Evolutionary conservation across 331 rosid genomes (phyloP).

Genomic region (Rosa hybrid): DNA sequence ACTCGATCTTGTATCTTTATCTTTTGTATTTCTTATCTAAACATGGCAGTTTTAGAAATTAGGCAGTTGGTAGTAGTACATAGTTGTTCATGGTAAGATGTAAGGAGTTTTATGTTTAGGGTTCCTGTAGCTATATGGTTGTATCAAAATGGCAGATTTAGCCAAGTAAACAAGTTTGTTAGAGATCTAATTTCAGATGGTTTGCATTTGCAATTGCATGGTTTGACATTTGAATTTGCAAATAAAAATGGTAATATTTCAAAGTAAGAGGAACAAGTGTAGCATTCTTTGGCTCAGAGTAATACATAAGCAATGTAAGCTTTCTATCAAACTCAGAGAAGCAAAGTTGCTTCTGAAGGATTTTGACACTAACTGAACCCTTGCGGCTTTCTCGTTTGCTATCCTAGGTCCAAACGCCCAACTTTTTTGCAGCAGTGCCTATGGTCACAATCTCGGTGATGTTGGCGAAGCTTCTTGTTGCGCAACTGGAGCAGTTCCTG

Average conservation of each 20-base stretch:
- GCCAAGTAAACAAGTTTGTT: neutral
- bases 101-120: neutral
- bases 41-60: neutral
- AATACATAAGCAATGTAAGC: no score
- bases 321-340: no score
- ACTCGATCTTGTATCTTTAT: neutral
- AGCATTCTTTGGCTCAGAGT: no score
- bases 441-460: no score
- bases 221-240: neutral
- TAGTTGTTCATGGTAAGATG: neutral
- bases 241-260: neutral
- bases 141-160: neutral
- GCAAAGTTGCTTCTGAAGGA: no score
- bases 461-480: no score
- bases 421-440: no score
- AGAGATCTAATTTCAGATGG: neutral
- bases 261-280: neutral
- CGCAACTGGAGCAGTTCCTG: no score
- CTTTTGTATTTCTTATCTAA: neutral
- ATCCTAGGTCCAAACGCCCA: no score
- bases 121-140: neutral
- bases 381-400: no score
- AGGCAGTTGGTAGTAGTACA: slow-evolving; percentile 10
- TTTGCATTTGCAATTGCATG: neutral
- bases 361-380: no score